These are phyloP conservation scores for Ophiosphaerella herpotricha DNA, from an alignment of 2,329 filamentous ascomycete species.

Conservation along the genomic window DNA sequence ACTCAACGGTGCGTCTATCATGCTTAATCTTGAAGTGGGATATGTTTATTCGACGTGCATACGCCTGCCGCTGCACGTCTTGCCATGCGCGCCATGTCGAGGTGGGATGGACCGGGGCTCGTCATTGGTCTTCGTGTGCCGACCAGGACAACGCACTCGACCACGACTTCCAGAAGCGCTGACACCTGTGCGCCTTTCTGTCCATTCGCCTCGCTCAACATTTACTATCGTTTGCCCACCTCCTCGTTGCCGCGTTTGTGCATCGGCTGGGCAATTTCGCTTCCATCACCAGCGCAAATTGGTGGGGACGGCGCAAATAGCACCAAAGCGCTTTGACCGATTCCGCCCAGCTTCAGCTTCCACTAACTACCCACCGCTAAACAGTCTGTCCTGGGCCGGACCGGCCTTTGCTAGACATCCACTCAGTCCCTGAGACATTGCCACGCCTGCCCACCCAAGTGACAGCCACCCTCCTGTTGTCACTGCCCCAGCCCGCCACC, in stretches of 20 bases:
- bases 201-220: constrained; percentile 28
- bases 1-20: background rate
- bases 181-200: constrained; percentile 19
- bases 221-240: constrained; percentile 13
- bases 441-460: background rate
- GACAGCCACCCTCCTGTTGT: constrained; percentile 1
- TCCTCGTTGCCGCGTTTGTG: constrained; percentile 22
- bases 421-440: background rate
- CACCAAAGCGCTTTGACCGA: constrained; percentile 39
- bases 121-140: constrained; percentile 31
- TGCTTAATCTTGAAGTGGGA: background rate
- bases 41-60: constrained; percentile 5
- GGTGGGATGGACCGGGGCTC: constrained; percentile 26
- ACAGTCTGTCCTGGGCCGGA: constrained; percentile 1
- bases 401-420: background rate
- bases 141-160: constrained; percentile 29
- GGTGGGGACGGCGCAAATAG: constrained; percentile 22
- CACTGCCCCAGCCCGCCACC: constrained; percentile 7
- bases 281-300: constrained; percentile 23
- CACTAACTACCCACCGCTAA: background rate
- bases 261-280: constrained; percentile 21
- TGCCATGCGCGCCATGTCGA: constrained; percentile 22
- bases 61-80: constrained; percentile 9
- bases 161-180: constrained; percentile 30
- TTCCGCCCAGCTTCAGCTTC: constrained; percentile 26